Base-by-base conservation (phyloP, 176 grass and related monocot genomes). In the Raddia distichophylla region DNA sequence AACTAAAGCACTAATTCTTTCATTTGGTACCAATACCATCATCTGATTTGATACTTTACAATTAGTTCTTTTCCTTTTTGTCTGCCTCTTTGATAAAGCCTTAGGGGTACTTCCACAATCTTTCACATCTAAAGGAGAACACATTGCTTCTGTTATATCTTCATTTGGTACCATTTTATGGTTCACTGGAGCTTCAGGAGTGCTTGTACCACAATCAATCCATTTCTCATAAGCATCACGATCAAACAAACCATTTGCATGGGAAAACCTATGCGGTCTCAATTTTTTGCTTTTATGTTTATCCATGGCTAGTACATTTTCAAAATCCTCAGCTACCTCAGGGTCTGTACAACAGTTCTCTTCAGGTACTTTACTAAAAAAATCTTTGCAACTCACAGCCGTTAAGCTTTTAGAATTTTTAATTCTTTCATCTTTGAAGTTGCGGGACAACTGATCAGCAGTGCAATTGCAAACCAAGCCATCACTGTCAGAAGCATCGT, bases 61-160 rank as follows among this genome's bases (percentile, higher is more conserved):
- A 10, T 45, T 69, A 69, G 22, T 60, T 27, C 27, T 84, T 77
- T 69, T 69, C 73, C 11, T 17, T 20, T 43, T 60, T 6, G 7
- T 64, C 42, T 13, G 27, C 46, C 64, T 48, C 73, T 69, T 84
- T 33, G 40, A 48, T 34, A 71, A 60, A 69, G 53, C 45, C 20
- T 77, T 77, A 68, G 43, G 34, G 27, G 17, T 84, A 77, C 73
- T 20, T 82, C 63, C 57, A 37, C 43, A 47, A 34, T 55, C 55
- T 40, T 55, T 84, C 72, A 22, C 10, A 13, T 76, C 50, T 45
- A 37, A 76, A 76, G 52, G 22, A 84, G 11, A 16, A 48, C 6
- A 60, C 34, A 33, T n/a, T n/a, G n/a, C n/a, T n/a, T n/a, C 54
- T 77, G 27, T n/a, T 60, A 19, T 69, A 59, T 46, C 54, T 84